These are phyloP conservation scores for Singerocomus inundabilis DNA, from an alignment of 1,284 basidiomycete genomes.

Conservation along the genomic window DNA sequence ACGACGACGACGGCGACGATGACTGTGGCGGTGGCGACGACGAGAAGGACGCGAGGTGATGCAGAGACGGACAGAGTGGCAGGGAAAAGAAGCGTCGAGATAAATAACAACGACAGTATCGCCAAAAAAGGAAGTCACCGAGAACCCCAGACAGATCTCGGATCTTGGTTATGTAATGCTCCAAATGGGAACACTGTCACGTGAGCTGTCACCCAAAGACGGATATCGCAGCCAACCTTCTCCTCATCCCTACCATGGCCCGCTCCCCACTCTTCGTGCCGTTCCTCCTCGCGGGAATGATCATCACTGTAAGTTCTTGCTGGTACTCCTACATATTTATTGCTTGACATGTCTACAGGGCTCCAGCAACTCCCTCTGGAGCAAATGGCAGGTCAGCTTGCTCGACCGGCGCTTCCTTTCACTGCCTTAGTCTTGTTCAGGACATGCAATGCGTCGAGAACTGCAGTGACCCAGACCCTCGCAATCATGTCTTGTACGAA, in stretches of 20 bases:
- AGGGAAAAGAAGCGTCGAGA: constrained; percentile 35
- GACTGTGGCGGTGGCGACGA: too few species aligned
- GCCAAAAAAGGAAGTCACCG: constrained; percentile 32
- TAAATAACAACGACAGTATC: constrained; percentile 34
- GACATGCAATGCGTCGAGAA: constrained; percentile 97
- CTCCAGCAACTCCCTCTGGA: constrained; percentile 77
- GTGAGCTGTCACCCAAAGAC: constrained; percentile 13
- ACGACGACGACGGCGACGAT: constrained; percentile 24
- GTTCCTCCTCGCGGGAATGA: constrained; percentile 71
- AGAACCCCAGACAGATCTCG: constrained; percentile 33
- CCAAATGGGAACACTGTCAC: constrained; percentile 18
- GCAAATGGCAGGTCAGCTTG: constrained; percentile 68
- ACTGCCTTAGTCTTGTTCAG: constrained; percentile 37
- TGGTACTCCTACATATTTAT: neutral
- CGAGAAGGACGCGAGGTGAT: constrained; percentile 28
- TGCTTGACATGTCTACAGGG: constrained; percentile 46
- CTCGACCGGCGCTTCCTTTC: neutral
- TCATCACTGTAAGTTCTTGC: constrained; percentile 57
- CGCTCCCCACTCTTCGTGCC: constrained; percentile 46
- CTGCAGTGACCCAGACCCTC: constrained; percentile 60
- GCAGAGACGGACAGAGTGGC: constrained; percentile 12
- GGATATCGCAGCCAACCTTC: constrained; percentile 9
- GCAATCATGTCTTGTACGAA: constrained; percentile 72
- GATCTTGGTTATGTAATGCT: constrained; percentile 22
- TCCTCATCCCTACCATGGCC: constrained; percentile 40